Evolutionary conservation across 139 green algal species (phyloP).

Genomic region (Microglena sp.): DNA sequence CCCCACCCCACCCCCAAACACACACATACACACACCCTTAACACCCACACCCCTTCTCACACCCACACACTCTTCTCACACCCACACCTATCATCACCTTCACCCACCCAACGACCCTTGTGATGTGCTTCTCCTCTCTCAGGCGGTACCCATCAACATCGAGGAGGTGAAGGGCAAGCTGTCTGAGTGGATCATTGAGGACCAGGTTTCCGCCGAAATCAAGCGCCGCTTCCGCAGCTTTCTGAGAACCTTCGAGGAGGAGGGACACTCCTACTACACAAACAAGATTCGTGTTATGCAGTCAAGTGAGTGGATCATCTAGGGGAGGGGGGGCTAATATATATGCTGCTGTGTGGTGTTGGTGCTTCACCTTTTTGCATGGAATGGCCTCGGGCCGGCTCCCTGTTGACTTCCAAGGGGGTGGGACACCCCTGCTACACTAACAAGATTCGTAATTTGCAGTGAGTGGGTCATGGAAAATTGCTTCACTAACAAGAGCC

Average conservation of each 20-base stretch:
- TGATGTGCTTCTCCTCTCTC: neutral
- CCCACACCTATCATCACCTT: neutral
- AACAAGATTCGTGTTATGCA: constrained; percentile 30
- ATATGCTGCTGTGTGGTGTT: constrained; percentile 3
- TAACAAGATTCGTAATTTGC: constrained; percentile 6
- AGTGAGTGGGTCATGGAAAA: neutral
- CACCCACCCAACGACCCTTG: neutral
- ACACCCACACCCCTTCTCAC: neutral
- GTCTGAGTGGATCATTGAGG: constrained; percentile 54
- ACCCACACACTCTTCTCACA: neutral
- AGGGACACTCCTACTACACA: constrained; percentile 16
- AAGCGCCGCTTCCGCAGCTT: constrained; percentile 53
- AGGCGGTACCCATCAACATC: constrained; percentile 41
- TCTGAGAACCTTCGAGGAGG: constrained; percentile 52
- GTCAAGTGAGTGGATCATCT: constrained; percentile 9
- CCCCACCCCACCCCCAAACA: neutral
- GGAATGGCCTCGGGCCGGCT: neutral
- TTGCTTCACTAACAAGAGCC: no score
- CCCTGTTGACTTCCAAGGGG: neutral
- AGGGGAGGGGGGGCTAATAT: neutral
- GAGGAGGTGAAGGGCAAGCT: constrained; percentile 48
- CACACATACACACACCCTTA: neutral
- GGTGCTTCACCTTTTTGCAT: neutral
- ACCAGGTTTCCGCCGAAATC: constrained; percentile 45
- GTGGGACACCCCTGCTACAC: neutral